phyloP scores from a whole-genome alignment of 257 asterid genomes.

The Solanum microdontum region DNA sequence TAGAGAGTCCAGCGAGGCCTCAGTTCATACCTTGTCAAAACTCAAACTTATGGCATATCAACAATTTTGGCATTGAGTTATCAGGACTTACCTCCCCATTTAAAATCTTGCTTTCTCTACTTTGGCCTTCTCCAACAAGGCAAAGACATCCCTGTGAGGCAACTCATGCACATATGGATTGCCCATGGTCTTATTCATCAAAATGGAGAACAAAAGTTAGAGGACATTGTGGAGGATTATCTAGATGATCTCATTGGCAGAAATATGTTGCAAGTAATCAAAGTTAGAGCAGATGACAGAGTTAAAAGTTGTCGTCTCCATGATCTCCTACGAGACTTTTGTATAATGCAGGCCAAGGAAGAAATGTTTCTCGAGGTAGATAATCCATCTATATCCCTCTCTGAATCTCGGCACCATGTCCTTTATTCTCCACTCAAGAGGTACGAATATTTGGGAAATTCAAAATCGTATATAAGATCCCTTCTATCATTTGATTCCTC shows the following conservation, averaged over 20 bases:
- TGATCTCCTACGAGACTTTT: conserved; percentile 1
- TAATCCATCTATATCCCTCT: neutral
- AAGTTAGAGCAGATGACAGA: neutral
- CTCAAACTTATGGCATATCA: neutral
- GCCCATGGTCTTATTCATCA: conserved; percentile 17
- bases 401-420: neutral
- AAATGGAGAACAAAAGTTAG: neutral
- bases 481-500: neutral
- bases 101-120: conserved; percentile 16
- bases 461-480: neutral
- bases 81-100: conserved; percentile 4
- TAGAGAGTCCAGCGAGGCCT: neutral
- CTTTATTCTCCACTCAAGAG: neutral
- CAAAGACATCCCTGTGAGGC: conserved; percentile 5
- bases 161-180: conserved; percentile 15
- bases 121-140: conserved; percentile 1
- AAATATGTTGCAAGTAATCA: conserved; percentile 7
- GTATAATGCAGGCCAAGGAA: conserved; percentile 3
- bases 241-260: conserved; percentile 12
- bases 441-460: neutral
- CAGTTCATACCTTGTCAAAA: neutral
- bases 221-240: conserved; percentile 12
- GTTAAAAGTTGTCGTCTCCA: neutral
- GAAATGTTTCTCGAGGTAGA: conserved; percentile 6
- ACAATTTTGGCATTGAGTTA: conserved; percentile 7